Evolutionary conservation across 2,329 filamentous ascomycete genomes (phyloP).

Genomic region (Emmonsiellopsis sp.): DNA sequence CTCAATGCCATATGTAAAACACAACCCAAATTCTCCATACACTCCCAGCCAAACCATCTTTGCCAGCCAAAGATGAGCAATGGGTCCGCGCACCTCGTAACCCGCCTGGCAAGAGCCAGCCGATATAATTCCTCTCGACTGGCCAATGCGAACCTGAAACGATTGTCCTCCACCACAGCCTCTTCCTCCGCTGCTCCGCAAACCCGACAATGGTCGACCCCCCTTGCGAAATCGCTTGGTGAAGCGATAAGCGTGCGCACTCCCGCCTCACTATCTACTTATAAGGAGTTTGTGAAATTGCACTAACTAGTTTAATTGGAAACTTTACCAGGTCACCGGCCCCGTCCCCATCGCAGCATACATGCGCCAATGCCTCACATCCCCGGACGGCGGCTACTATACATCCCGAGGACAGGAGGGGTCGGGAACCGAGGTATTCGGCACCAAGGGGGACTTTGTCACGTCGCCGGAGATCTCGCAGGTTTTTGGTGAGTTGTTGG

Average conservation of each 20-base stretch:
- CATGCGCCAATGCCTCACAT: conserved; percentile 97
- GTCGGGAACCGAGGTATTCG: conserved; percentile 70
- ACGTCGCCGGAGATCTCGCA: conserved; percentile 97
- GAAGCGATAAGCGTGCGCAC: conserved; percentile 69
- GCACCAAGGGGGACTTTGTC: conserved; percentile 87
- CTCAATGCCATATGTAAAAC: not conserved
- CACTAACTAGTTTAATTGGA: not conserved
- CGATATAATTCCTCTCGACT: conserved; percentile 6
- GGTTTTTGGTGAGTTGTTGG: conserved; percentile 88
- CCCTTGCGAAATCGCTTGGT: conserved; percentile 75
- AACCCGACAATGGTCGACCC: conserved; percentile 74
- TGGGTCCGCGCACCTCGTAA: conserved; percentile 11
- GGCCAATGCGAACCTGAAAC: conserved; percentile 14
- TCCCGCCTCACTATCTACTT: no score
- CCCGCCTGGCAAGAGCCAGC: conserved; percentile 11
- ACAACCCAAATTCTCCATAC: not conserved
- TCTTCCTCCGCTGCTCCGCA: conserved; percentile 10
- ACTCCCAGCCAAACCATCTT: conserved; percentile 1
- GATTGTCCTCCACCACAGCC: conserved; percentile 28
- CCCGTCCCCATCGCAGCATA: conserved; percentile 87
- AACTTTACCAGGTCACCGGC: conserved; percentile 58
- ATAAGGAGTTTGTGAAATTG: no score
- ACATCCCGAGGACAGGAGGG: conserved; percentile 57
- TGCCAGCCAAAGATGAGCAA: conserved; percentile 13
- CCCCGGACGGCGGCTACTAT: conserved; percentile 87